Base-by-base conservation (phyloP, 2,329 filamentous ascomycete species). In the Rhytidhysteron rufulum region DNA sequence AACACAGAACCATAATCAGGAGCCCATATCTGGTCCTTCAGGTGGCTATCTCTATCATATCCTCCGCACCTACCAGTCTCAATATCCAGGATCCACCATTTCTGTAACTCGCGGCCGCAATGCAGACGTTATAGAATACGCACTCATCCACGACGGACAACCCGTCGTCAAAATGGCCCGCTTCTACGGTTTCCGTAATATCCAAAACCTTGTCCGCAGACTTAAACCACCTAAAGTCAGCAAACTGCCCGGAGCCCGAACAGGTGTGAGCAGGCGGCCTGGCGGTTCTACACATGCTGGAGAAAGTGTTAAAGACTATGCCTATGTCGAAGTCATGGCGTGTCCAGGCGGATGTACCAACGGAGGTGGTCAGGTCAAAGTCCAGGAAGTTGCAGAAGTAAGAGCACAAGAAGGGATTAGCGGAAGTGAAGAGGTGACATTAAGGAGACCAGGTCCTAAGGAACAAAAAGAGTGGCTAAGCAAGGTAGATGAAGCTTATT, bases 331-430 rank as follows among this genome's bases (percentile, higher is more conserved):
- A 68, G 93, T 98, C 43, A 98, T 98, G 93, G 93, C 93, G 11
- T 98, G 93, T 65, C 93, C 93, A 0, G 93, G 93, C n/a, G 93
- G 93, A 3, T 98, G 93, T 69, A 98, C 93, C 40, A 98, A 98
- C 55, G 93, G 93, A 2, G 93, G 93, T 27, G 93, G 93, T 1
- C 93, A 98, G 70, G 83, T 98, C 61, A 95, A 95, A 60, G 80
- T 88, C 19, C 86, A 88, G 39, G 93, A 97, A 61, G 80, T 86
- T 5, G 69, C 65, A 31, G 63, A 66, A 4, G 46, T 75, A 19
- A 50, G 69, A 8, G 45, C 56, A 45, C 45, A 49, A 17, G 57
- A 59, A 48, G 56, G 53, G 4, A 18, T 53, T 3, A 51, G 65
- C n/a, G 56, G 33, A 13, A 55, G 54, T 19, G 55, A 53, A 8